Base-by-base conservation (phyloP, 176 grass and related monocot genomes). In the Juncus inflexus region DNA sequence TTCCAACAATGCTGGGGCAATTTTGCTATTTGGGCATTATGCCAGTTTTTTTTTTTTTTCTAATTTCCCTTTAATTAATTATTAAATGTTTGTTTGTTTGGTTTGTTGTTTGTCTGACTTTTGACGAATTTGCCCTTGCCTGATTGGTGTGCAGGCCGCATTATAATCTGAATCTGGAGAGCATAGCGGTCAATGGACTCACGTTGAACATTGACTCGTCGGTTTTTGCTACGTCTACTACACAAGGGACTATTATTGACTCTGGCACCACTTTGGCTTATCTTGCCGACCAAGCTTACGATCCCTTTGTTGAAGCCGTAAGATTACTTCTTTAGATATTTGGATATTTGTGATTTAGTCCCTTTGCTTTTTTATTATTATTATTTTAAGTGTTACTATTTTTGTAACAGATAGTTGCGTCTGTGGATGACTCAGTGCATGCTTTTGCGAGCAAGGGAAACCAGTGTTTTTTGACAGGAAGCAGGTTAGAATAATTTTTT, bases 221-320 rank as follows among this genome's bases (percentile, higher is more conserved):
- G 45, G 68, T 90, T 54, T 99, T 99, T 78, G 61, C 79, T 69
- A 99, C 94, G 74, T 86, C 94, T 68, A 90, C 65, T 42, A 82
- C 94, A 75, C 94, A 92, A 82, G 94, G 94, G 77, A 99, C 94
- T 39, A 90, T 99, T 63, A 76, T 99, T 15, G 94, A 99, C 73
- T 99, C 94, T 15, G 94, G 94, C 53, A 99, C 94, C 53, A 99
- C 94, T 65, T 72, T 99, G 63, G 88, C 83, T 49, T 99, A 99
- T 41, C 88, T 99, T 66, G 94, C 86, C 36, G 85, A 99, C 54
- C 83, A 83, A 62, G 83, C 85, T 55, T 99, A 92, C 59, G 89
- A 92, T 81, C 94, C 94, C 64, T 99, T 99, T 84, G 62, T 99
- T 76, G 89, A 69, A 62, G 83, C 94, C 50, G 94, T 99, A 42